Conservation (phyloP, 2,329 filamentous ascomycete species). For the Hortaea werneckii region DNA sequence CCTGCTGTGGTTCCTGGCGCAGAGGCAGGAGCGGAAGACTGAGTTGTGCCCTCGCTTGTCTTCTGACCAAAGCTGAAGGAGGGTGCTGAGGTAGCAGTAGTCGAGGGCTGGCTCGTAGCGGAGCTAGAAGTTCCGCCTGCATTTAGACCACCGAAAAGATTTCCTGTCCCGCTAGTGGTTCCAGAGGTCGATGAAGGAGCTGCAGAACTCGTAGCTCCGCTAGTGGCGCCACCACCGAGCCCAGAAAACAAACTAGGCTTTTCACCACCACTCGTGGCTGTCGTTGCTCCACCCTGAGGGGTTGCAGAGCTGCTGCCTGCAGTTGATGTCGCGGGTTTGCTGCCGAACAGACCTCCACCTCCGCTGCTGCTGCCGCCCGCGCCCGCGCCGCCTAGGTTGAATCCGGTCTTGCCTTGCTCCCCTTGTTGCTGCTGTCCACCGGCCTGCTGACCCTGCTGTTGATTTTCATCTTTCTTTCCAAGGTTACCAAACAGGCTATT, state of each 20-base stretch:
- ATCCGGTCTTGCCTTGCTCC: not conserved
- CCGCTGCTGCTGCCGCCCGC: not conserved
- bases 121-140: slow-evolving; percentile 2
- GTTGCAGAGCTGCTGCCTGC: not conserved
- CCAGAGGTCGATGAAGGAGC: slow-evolving; percentile 4
- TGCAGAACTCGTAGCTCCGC: not conserved
- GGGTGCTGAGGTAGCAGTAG: slow-evolving; percentile 4
- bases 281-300: not conserved
- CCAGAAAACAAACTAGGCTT: not conserved
- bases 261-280: not conserved
- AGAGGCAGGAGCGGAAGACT: not conserved
- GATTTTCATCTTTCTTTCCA: slow-evolving; percentile 6
- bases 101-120: slow-evolving; percentile 3
- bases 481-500: slow-evolving; percentile 1
- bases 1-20: slow-evolving; percentile 1
- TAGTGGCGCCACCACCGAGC: not conserved
- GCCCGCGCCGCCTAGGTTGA: not conserved
- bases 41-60: not conserved
- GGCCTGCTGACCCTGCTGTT: not conserved
- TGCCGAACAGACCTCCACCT: not conserved
- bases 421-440: not conserved
- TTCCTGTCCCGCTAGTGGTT: not conserved
- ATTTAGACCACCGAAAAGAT: not conserved
- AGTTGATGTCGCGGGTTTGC: not conserved
- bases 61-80: not conserved